Evolutionary conservation across 2,329 filamentous ascomycete species (phyloP), one percentile per base, ranked within the genome.

Genomic region (Xylariaceae sp.): DNA sequence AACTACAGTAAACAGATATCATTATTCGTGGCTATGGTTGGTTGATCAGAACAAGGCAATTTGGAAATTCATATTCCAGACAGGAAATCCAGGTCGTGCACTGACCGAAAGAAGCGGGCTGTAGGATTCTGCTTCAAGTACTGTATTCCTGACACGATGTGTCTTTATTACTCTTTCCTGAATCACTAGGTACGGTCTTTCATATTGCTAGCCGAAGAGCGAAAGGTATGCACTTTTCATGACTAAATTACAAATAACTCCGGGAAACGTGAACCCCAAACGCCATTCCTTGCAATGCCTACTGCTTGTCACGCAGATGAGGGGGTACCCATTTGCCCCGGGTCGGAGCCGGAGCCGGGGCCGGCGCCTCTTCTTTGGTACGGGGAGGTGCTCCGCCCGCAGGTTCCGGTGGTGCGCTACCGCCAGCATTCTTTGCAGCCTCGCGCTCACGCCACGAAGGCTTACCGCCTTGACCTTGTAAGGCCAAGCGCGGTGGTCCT

Each of bases 371-470:
- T 10, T 52, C 52, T 33, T 40, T 50, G 16, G 45, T 36, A 37
- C 49, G 64, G 41, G 61, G 53, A 35, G 57, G 51, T 11, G 60
- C 59, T 12, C 55, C 60, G 34, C 20, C 35, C 19, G 38, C 42
- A 8, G 44, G 19, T 25, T 52, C 48, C 17, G 49, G 46, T 33
- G 44, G 35, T 10, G 37, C 47, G 32, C 23, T 27, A 29, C 43
- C 45, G 11, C 33, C 57, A 27, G 69, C 63, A 57, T 59, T 57
- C 61, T 60, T 75, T 49, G 73, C 69, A 40, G 79, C 80, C 67
- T 88, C 79, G 59, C 85, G 83, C 23, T 89, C 85, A 65, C 86
- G 82, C 86, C 86, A 90, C 58, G 76, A 80, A 44, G 81, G 74
- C 70, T 82, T 84, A 63, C 64, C 73, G 57, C 79, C 76, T 46